Base-by-base conservation (phyloP, 2,329 filamentous ascomycete species). In the Colletotrichum somersetense region DNA sequence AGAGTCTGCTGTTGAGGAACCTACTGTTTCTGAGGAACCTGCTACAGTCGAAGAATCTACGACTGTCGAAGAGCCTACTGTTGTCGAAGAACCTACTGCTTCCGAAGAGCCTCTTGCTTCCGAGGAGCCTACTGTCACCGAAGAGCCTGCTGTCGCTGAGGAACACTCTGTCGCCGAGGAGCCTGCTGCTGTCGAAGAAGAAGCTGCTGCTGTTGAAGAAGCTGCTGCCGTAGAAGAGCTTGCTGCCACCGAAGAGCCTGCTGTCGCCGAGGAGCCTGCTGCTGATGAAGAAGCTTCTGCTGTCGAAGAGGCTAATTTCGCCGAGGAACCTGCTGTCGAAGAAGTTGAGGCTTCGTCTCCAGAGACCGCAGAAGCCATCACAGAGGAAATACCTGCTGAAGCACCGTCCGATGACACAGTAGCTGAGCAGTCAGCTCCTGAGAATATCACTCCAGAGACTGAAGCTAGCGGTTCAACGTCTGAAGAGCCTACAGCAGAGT, bases 341-440 rank as follows among this genome's bases (percentile, higher is more conserved):
- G 73, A 67, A 7, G 26, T 20, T 26, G 53, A 42, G 14, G 12
- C 35, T 12, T 23, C 26, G 18, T 8, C 11, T 40, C 35, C 57
- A 33, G 35, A 30, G n/a, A 35, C 20, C 2, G 10, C 33, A 30
- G 61, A 59, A n/a, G 23, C 42, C 12, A 20, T 40, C 11, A 11
- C 44, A 26, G 63, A 18, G 2, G 42, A 66, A 20, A 18, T 18
- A 11, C 12, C 63, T 20, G 23, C 12, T 38, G 53, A 50, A 58
- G 26, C n/a, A 5, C 30, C 26, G 16, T 57, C 57, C 8, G 14
- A 38, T 6, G 67, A 63, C 18, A 55, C 20, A 6, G 52, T 20
- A 26, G 30, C 53, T 52, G 74, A 74, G 62, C 65, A 73, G 40
- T 44, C 74, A 23, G 59, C 53, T 5, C 42, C 55, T 16, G 58